Percentiles rank a stretch among this genome's conserved stretches.
These are phyloP conservation scores for Lathyrus tuberosus DNA, from an alignment of 306 rosid species.

Conservation along the genomic window DNA sequence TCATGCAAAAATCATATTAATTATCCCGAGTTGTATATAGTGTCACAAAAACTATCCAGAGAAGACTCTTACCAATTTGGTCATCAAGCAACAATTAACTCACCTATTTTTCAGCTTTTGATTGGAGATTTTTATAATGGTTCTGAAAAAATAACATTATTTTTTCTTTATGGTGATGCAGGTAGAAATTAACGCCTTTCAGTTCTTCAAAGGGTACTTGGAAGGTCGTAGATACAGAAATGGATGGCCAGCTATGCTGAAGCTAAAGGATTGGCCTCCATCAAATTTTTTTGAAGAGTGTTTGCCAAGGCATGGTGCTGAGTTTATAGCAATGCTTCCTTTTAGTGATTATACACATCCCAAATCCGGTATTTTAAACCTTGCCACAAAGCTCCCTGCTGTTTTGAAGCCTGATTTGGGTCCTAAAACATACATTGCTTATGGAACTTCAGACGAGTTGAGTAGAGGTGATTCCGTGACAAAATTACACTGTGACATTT, in stretches of 20 bases:
- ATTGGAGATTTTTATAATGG: conserved; percentile 19
- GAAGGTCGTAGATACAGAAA: conserved; percentile 59
- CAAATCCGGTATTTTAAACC: conserved; percentile 63
- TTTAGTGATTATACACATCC: conserved; percentile 68
- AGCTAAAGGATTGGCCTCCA: conserved; percentile 77
- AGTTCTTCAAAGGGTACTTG: conserved; percentile 67
- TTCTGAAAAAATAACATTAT: conserved; percentile 22
- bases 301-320: conserved; percentile 67
- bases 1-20: background rate
- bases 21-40: background rate
- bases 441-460: conserved; percentile 63
- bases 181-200: conserved; percentile 57
- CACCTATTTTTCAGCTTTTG: conserved; percentile 22
- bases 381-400: conserved; percentile 63
- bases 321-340: conserved; percentile 66
- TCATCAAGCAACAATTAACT: conserved; percentile 24
- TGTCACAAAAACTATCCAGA: background rate
- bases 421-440: conserved; percentile 70
- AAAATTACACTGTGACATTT: conserved; percentile 69
- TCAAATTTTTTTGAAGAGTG: conserved; percentile 69
- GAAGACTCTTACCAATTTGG: conserved; percentile 8
- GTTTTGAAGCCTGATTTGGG: conserved; percentile 70
- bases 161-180: conserved; percentile 42
- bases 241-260: conserved; percentile 74
- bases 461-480: conserved; percentile 72